Percentiles rank a stretch among this genome's conserved stretches.
phyloP scores from a whole-genome alignment of 108 stramenopile species.

The Skeletonema grethae region DNA sequence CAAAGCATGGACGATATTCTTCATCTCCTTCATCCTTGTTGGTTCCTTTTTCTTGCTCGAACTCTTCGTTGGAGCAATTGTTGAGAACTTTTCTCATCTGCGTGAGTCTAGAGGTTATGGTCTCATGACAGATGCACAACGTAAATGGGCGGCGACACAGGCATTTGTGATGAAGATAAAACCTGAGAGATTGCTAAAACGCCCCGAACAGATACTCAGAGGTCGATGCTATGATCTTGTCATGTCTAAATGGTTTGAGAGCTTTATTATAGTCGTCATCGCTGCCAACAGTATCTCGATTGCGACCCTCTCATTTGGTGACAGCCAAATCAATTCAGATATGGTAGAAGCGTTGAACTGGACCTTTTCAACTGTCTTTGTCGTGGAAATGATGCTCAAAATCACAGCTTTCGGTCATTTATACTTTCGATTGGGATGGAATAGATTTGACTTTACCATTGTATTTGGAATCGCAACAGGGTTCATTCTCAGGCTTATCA shows the following conservation, averaged over 20 bases:
- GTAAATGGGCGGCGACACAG: slow-evolving; percentile 63
- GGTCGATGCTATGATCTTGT: slow-evolving; percentile 49
- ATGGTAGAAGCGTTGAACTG: slow-evolving; percentile 41
- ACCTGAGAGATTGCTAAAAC: slow-evolving; percentile 32
- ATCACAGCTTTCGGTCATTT: slow-evolving; percentile 28
- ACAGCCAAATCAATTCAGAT: slow-evolving; percentile 20
- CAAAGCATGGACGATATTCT: slow-evolving; percentile 44
- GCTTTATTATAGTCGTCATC: slow-evolving; percentile 55
- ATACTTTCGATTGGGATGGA: slow-evolving; percentile 66
- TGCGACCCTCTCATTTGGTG: slow-evolving; percentile 50
- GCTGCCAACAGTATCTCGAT: slow-evolving; percentile 47
- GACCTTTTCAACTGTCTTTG: slow-evolving; percentile 58
- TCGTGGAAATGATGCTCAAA: slow-evolving; percentile 60
- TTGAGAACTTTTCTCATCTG: slow-evolving; percentile 69
- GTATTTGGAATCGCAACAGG: slow-evolving; percentile 56
- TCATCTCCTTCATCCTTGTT: slow-evolving; percentile 61
- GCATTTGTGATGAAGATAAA: slow-evolving; percentile 54
- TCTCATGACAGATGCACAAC: slow-evolving; percentile 61
- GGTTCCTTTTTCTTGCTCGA: slow-evolving; percentile 75
- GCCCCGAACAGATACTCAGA: slow-evolving; percentile 28
- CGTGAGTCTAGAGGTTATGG: slow-evolving; percentile 37
- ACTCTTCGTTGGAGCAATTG: slow-evolving; percentile 77
- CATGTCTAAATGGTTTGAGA: slow-evolving; percentile 52
- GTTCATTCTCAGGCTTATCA: slow-evolving; percentile 28
- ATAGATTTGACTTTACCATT: slow-evolving; percentile 64